Conservation (phyloP, 1,284 basidiomycete species). For the Ceratobasidium theobromae region DNA sequence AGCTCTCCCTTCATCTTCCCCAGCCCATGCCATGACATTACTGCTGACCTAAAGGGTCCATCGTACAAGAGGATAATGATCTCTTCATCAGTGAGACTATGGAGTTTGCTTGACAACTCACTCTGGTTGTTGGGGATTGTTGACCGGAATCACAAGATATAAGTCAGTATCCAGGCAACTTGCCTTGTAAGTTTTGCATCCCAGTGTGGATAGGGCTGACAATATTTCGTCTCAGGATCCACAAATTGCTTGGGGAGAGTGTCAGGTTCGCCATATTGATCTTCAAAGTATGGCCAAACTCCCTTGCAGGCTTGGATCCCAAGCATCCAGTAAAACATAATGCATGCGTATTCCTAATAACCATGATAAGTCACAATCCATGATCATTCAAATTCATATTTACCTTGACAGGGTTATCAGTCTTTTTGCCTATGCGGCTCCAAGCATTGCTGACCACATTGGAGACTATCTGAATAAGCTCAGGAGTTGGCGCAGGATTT, state of each 20-base stretch:
- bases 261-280: too few species aligned
- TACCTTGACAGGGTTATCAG: too few species aligned
- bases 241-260: neutral
- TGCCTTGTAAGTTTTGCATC: neutral
- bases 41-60: neutral
- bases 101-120: neutral
- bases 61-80: neutral
- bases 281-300: too few species aligned
- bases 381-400: too few species aligned
- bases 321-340: too few species aligned
- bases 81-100: neutral
- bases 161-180: neutral
- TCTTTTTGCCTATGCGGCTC: too few species aligned
- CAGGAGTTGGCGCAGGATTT: too few species aligned
- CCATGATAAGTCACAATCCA: too few species aligned
- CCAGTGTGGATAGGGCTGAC: constrained; percentile 11
- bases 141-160: neutral
- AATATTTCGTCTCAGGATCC: neutral
- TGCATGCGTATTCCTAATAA: too few species aligned
- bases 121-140: neutral
- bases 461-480: too few species aligned
- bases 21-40: neutral
- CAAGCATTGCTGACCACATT: too few species aligned
- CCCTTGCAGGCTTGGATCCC: too few species aligned
- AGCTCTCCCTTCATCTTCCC: neutral